phyloP scores from a whole-genome alignment of 352 stramenopile species.

The Pythium angustatum region DNA sequence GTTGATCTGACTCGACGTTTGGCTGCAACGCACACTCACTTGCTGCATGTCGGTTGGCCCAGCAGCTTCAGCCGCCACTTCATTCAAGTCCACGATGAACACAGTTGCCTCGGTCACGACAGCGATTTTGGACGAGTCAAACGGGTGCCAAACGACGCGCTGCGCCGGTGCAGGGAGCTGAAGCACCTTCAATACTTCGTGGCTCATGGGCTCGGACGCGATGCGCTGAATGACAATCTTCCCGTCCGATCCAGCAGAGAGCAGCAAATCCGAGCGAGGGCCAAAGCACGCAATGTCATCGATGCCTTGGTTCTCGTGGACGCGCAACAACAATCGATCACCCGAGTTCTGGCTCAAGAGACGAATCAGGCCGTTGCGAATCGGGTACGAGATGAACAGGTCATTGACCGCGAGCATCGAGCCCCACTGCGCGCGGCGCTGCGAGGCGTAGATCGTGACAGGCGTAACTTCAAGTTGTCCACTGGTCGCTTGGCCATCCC shows the following conservation, averaged over 20 bases:
- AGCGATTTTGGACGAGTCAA: conserved; percentile 71
- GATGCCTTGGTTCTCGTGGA: conserved; percentile 72
- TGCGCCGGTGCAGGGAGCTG: conserved; percentile 44
- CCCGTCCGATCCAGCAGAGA: conserved; percentile 70
- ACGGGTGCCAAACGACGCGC: conserved; percentile 81
- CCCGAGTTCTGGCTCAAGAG: conserved; percentile 82
- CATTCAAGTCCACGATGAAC: conserved; percentile 61
- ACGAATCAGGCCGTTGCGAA: conserved; percentile 82
- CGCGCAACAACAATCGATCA: conserved; percentile 67
- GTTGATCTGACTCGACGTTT: conserved; percentile 73
- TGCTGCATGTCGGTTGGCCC: conserved; percentile 61
- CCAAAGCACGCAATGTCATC: conserved; percentile 81
- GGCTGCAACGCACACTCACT: conserved; percentile 68
- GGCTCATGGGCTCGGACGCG: conserved; percentile 62
- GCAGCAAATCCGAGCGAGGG: conserved; percentile 62
- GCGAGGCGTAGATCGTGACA: conserved; percentile 81
- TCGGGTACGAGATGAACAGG: conserved; percentile 87
- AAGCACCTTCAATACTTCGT: conserved; percentile 66
- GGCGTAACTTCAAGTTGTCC: conserved; percentile 81
- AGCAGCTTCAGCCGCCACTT: conserved; percentile 40
- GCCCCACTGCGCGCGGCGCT: conserved; percentile 68
- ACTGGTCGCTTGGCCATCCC: conserved; percentile 42
- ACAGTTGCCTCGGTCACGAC: conserved; percentile 67
- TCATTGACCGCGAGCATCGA: conserved; percentile 82
- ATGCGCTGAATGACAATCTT: conserved; percentile 79